Conservation (phyloP, 768 basidiomycete species). For the Coprinellus aureogranulatus region DNA sequence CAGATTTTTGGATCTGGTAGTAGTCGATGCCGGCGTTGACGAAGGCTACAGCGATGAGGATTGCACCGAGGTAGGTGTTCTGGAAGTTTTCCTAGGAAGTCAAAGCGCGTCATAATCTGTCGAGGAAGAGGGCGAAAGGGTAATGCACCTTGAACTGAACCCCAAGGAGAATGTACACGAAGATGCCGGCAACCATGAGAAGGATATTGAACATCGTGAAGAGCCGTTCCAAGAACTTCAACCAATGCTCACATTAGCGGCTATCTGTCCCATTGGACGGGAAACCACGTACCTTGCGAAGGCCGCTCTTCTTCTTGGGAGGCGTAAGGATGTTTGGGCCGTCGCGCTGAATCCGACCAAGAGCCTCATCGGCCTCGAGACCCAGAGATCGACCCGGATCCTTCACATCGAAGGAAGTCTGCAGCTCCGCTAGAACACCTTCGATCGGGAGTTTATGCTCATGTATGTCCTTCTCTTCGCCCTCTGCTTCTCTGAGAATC, state of each 20-base stretch:
- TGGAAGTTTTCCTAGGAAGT: slow-evolving; percentile 50
- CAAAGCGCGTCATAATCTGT: slow-evolving; percentile 1
- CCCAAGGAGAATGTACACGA: slow-evolving; percentile 65
- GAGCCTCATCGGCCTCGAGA: slow-evolving; percentile 52
- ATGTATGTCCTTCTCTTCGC: slow-evolving; percentile 39
- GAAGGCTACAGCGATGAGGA: slow-evolving; percentile 66
- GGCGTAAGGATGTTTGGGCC: slow-evolving; percentile 66
- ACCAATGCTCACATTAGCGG: not conserved
- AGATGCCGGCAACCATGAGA: slow-evolving; percentile 61
- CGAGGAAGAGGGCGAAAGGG: not conserved
- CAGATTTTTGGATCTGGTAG: slow-evolving; percentile 71
- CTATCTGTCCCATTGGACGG: not conserved
- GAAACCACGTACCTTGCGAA: slow-evolving; percentile 48
- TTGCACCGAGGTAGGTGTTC: slow-evolving; percentile 69
- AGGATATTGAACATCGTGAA: slow-evolving; percentile 66
- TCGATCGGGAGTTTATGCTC: slow-evolving; percentile 52
- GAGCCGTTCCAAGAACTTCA: slow-evolving; percentile 62
- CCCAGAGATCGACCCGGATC: slow-evolving; percentile 52
- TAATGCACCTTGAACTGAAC: slow-evolving; percentile 53
- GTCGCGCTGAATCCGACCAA: slow-evolving; percentile 50
- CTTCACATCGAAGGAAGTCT: slow-evolving; percentile 51
- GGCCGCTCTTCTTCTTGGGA: slow-evolving; percentile 62
- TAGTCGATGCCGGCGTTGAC: slow-evolving; percentile 71
- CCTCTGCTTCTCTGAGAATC: slow-evolving; percentile 28
- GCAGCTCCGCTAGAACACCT: slow-evolving; percentile 38